Evolutionary conservation across 148 eudicot species (phyloP), one percentile per base, ranked within the genome.

Genomic region (Chenopodium berlandieri): DNA sequence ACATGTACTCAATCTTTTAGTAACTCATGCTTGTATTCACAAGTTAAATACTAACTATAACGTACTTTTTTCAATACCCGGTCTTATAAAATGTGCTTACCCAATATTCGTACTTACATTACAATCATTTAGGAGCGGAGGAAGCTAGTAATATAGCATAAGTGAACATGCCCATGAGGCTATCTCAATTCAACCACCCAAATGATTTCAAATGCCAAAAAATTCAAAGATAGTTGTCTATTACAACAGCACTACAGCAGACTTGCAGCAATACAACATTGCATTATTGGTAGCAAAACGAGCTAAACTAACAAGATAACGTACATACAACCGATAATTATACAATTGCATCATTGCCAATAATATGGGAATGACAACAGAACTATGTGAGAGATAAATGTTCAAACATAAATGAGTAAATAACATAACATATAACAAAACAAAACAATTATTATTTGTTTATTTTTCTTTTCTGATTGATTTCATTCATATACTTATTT

Each of bases 361-460:
- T 75, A 79, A 79, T 83, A 79, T 58, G 76, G 80, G 80, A 83
- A 83, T 83, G 82, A 80, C 86, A 83, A 75, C 78, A 74, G 10
- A 79, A 74, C 71, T 3, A 54, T 54, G 31, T 58, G 4, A 73
- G 65, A 44, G 7, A 46, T 63, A 56, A 73, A 71, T 34, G 14
- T 76, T 27, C 76, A 82, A 72, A 63, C 16, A 30, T 17, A 22
- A 30, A 56, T 48, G 47, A 46, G 44, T 12, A 27, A 19, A 66
- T 16, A 77, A 76, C 79, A 50, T 50, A 50, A 50, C 13, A 48
- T 48, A 9, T 10, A 48, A 48, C 11, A 47, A 34, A 71, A 64
- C 66, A 79, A 40, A 37, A 78, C 71, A 78, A 73, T 75, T 34
- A 65, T 78, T 78, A 2, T 58, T 17, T 7, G 9, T 32, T 16